A percentile compares a stretch with the other conserved stretches of the same genome.
Evolutionary conservation across 2,329 filamentous ascomycete species (phyloP).

Genomic region (Pestalotiopsis sp.): DNA sequence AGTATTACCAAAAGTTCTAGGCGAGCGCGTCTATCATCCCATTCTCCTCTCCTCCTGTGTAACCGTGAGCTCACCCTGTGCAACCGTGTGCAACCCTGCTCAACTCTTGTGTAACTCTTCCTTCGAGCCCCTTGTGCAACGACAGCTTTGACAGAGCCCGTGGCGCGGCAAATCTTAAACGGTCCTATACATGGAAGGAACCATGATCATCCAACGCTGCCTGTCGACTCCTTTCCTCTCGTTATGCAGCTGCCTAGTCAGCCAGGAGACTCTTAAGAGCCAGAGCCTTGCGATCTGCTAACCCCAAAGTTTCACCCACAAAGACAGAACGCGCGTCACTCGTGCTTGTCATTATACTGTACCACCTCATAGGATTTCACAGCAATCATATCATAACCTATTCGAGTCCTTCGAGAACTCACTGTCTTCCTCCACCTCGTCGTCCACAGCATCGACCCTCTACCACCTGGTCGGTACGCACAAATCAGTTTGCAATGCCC

Average conservation of each 20-base stretch:
- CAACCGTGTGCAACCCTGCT: neutral
- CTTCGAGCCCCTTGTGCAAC: neutral
- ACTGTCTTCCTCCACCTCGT: neutral
- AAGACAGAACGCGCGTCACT: neutral
- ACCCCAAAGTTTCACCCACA: neutral
- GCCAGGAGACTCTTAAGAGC: neutral
- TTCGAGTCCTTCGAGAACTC: neutral
- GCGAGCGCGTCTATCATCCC: constrained; percentile 2
- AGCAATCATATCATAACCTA: neutral
- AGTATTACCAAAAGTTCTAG: neutral
- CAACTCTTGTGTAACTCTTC: neutral
- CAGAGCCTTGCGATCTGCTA: neutral
- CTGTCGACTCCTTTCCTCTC: neutral
- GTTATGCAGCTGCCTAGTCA: neutral
- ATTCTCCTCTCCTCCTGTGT: neutral
- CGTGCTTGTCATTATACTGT: neutral
- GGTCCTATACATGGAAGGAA: neutral
- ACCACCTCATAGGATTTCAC: neutral
- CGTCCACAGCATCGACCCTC: neutral
- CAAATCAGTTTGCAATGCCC: neutral
- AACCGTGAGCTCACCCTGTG: neutral
- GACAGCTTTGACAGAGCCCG: neutral
- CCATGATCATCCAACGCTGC: neutral
- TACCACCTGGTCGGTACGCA: neutral
- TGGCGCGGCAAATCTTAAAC: neutral